Evolutionary conservation across 2,329 filamentous ascomycete species (phyloP).

Genomic region (Colletotrichum trifolii): DNA sequence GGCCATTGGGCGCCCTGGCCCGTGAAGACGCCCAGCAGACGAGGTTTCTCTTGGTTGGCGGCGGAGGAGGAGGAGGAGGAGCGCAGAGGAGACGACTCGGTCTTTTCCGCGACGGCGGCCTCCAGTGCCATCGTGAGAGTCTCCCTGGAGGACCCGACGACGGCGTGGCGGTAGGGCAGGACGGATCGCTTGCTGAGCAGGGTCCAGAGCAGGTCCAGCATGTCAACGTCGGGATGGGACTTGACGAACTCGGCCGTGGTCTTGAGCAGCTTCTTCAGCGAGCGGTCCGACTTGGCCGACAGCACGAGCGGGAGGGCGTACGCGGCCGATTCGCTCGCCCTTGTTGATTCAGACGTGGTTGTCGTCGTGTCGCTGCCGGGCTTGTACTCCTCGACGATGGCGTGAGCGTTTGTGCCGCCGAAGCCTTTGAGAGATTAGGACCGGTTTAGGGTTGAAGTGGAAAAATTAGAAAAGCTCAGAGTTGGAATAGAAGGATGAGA

Average conservation of each 20-base stretch:
- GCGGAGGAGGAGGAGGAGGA: no score
- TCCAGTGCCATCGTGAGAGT: conserved; percentile 21
- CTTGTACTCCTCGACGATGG: conserved; percentile 44
- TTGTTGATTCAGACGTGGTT: background rate
- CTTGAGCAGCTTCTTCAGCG: conserved; percentile 29
- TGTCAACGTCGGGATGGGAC: conserved; percentile 15
- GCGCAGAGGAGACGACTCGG: background rate
- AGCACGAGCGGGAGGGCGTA: conserved; percentile 9
- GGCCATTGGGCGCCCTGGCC: conserved; percentile 48
- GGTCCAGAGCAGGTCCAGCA: conserved; percentile 14
- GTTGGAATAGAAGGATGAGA: no score
- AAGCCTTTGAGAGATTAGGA: conserved; percentile 41
- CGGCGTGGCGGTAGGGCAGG: conserved; percentile 2
- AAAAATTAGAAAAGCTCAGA: no score
- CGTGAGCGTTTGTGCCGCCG: conserved; percentile 57
- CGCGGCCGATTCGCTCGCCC: background rate
- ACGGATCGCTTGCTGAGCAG: conserved; percentile 1
- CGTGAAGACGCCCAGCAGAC: conserved; percentile 43
- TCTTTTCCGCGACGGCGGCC: background rate
- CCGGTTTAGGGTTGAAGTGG: no score
- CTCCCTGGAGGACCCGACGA: no score
- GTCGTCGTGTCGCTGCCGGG: no score
- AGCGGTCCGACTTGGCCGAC: conserved; percentile 39
- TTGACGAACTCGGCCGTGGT: conserved; percentile 37
- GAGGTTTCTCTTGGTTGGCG: background rate